Conservation (phyloP, 495 filamentous ascomycete genomes). For the Neurospora africana region DNA sequence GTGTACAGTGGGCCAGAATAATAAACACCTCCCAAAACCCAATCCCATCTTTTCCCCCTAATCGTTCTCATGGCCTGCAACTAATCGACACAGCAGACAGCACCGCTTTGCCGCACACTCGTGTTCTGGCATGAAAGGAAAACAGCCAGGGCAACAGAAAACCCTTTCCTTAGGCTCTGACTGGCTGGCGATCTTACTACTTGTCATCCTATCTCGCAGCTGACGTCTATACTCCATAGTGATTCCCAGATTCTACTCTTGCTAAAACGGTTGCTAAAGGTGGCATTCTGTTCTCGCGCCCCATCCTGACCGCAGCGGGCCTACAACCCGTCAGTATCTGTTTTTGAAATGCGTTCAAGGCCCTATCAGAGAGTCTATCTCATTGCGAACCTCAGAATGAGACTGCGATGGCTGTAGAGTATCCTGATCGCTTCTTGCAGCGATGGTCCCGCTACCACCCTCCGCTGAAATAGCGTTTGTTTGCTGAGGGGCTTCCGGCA, state of each 20-base stretch:
- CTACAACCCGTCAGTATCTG: conserved; percentile 14
- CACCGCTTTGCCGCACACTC: not conserved
- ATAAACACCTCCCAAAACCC: not conserved
- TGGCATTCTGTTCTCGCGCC: conserved; percentile 23
- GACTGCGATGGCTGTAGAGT: conserved; percentile 7
- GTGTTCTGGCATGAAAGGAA: not conserved
- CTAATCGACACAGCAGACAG: not conserved
- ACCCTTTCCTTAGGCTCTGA: not conserved
- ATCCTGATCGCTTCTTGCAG: conserved; percentile 1
- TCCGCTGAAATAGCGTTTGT: not conserved
- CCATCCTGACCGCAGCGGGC: conserved; percentile 8
- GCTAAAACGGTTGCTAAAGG: conserved; percentile 24
- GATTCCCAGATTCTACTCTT: conserved; percentile 43
- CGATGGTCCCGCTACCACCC: not conserved
- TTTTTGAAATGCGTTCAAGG: conserved; percentile 10
- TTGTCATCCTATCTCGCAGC: conserved; percentile 25
- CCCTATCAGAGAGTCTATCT: conserved; percentile 24
- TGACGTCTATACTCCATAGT: conserved; percentile 42
- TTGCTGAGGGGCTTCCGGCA: not conserved
- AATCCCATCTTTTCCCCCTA: not conserved
- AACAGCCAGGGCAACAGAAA: not conserved
- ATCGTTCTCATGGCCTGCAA: not conserved
- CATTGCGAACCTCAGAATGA: conserved; percentile 24
- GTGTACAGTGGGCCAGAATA: not conserved
- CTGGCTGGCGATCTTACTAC: not conserved